Base-by-base conservation (phyloP, 2,329 filamentous ascomycete species). In the Colletotrichum tropicicola region DNA sequence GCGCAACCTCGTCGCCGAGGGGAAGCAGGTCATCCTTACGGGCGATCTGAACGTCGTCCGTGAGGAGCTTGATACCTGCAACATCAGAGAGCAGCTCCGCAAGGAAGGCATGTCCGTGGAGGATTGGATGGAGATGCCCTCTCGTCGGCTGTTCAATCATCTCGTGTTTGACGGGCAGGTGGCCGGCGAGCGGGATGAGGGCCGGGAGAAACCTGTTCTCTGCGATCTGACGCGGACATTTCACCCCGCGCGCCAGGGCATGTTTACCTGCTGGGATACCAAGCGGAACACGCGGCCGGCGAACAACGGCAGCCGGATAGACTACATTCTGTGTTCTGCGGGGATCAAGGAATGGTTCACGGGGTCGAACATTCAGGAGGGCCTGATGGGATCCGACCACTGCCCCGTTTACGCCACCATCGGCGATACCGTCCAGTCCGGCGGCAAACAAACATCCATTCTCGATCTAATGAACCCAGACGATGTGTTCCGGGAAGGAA, bases 231-330 rank as follows among this genome's bases (percentile, higher is more conserved):
- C 92, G 70, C 87, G 96, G 51, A 87, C 86, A 25, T 97, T 94
- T 73, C 92, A 98, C 73, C 91, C 92, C 1, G 79, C 82, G n/a
- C 86, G 96, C 39, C 83, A 84, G 67, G 93, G 93, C 66, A 98
- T 99, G 96, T 98, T 93, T 76, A 98, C 96, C 0, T 97, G 95
- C 76, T 98, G 95, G 95, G 94, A 98, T 68, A 94, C 93, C 53
- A 94, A 92, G 75, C 92, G 94, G 73, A 98, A 98, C 77, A 92
- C 93, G n/a, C 86, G 96, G n/a, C 95, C 95, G 3, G 94, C 92
- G 3, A 98, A 98, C 75, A 97, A 91, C 76, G 96, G 96, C 6
- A 91, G 92, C 58, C 88, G 96, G 35, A 98, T 98, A 70, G 96
- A 99, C 77, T 98, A 97, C 77, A 87, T 99, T 17, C 84, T 98